Evolutionary conservation across 1,284 basidiomycete genomes (phyloP), one percentile per base, ranked within the genome.

Genomic region (Dichomitus squalens): DNA sequence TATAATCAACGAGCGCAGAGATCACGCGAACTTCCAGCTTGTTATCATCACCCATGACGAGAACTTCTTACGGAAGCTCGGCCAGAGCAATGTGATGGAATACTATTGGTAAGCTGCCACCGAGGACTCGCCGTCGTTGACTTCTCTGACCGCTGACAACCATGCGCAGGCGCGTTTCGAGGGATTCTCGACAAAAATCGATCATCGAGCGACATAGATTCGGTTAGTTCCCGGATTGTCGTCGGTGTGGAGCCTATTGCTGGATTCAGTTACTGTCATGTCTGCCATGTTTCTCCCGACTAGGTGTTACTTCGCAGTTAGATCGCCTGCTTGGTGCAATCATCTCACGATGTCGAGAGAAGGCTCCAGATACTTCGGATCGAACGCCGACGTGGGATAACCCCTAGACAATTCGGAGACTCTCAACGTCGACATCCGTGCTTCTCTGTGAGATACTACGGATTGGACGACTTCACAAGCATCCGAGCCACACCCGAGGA

Each of bases 11-110:
- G 94, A 96, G 69, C 86, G 95, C 65, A 90, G 90, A 70, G 82
- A 83, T 55, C 91, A 95, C 70, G 83, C 89, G 7, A 98, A 97
- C 73, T 98, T 98, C 82, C 96, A 99, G 76, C 83, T 99, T 44
- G 92, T 99, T 64, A 92, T 99, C 68, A 99, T 99, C 73, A 96
- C 93, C 0, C 95, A 98, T 72, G 95, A 98, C 76, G 95, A 98
- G 73, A 89, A 86, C 64, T 95, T 95, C 76, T 76, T 95, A 47
- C 78, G 83, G 18, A 92, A 90, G 65, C 82, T 96, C 29, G 93
- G 93, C 1, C 90, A 92, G 58, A 86, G 85, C 61, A 88, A 93
- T 64, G 92, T 95, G 23, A 89, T 97, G 81, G 93, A 96, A 65
- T 88, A 93, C 70, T 97, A 95, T 70, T 96, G 93, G 94, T 92